Evolutionary conservation across 2,329 filamentous ascomycete genomes (phyloP), one percentile per base, ranked within the genome.

Genomic region (Trichoderma endophyticum): DNA sequence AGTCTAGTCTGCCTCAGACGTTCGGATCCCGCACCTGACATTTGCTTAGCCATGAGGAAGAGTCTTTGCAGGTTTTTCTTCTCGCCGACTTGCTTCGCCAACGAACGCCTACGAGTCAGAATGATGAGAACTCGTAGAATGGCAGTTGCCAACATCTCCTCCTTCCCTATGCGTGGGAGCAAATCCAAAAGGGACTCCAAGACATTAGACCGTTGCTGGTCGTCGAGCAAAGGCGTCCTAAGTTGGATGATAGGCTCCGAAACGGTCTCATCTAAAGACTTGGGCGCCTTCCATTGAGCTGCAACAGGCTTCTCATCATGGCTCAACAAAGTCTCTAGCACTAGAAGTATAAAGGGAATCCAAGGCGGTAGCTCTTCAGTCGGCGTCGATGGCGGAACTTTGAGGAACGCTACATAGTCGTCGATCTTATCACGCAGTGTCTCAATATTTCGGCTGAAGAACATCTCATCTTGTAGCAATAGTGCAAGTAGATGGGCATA

Each of bases 21-120:
- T 70, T 92, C 89, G 34, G 94, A 93, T 7, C 93, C 92, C 34
- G 90, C 88, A 30, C 92, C 93, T 24, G 93, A 91, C 72, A 98
- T 88, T 80, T 98, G 95, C 80, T 97, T 97, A 71, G 95, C 90
- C 93, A 98, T 97, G 66, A 98, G 89, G 81, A 99, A 98, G 26
- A 99, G 85, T 32, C 94, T 89, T 78, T 96, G 93, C 63, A 99
- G 86, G 76, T 97, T 97, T 79, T 91, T 92, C 83, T 94, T 97
- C 79, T 97, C 92, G 6, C 93, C 93, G 61, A 98, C 87, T 59
- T 88, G 85, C 74, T 90, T 88, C 2, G 96, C 95, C 73, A 97
- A 86, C 15, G 89, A 85, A 65, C 94, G 91, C 73, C 90, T 89
- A 26, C 97, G 90, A 1, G 96, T 98, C 34, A 99, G 85, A 73